A percentile compares a stretch with the other conserved stretches of the same genome.
These are phyloP conservation scores for Hypoxylon perforatum DNA, from an alignment of 495 filamentous ascomycete genomes.

Conservation along the genomic window DNA sequence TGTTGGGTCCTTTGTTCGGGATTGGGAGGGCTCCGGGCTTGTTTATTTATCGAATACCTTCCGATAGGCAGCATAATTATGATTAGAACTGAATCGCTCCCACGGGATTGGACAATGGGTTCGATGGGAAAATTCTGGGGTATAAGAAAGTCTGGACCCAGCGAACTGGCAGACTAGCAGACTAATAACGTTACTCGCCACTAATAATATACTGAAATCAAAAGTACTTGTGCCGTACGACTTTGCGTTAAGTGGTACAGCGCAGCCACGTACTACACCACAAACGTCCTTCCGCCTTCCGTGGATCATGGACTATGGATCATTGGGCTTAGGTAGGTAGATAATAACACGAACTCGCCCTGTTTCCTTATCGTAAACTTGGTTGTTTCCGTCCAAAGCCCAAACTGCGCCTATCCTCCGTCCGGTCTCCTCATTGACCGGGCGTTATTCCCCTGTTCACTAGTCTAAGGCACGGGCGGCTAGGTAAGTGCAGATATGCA, in stretches of 20 bases:
- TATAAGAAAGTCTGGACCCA: neutral
- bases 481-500: conserved; percentile 19
- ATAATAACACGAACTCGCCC: conserved; percentile 28
- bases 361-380: conserved; percentile 6
- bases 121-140: conserved; percentile 19
- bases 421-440: neutral
- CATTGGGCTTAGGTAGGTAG: no score
- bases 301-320: conserved; percentile 11
- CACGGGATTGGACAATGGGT: conserved; percentile 7
- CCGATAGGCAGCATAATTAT: conserved; percentile 21
- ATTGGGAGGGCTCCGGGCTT: conserved; percentile 1
- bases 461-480: conserved; percentile 19
- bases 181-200: neutral
- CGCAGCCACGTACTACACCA: conserved; percentile 26
- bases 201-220: no score
- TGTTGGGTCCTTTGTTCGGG: conserved; percentile 9
- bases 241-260: conserved; percentile 3
- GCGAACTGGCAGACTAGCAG: neutral
- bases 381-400: conserved; percentile 13
- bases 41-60: conserved; percentile 20
- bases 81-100: conserved; percentile 10
- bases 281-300: neutral
- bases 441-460: conserved; percentile 13
- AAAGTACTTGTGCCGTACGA: no score
- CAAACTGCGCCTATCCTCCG: no score